These are phyloP conservation scores for Penicillium manginii DNA, from an alignment of 495 filamentous ascomycete species.

Conservation along the genomic window DNA sequence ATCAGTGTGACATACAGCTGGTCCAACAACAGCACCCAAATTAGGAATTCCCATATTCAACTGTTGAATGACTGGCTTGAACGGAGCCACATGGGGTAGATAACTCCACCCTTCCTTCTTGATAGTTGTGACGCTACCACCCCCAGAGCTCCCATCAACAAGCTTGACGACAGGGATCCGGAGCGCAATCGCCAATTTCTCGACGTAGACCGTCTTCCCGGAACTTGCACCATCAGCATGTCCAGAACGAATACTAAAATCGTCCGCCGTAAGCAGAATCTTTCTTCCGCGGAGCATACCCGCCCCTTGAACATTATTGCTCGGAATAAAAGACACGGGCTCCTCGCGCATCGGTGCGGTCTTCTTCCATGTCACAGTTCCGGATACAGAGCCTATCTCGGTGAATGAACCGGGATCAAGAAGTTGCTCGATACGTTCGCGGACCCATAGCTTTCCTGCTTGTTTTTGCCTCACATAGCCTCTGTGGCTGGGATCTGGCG, in stretches of 20 bases:
- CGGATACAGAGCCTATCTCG: conserved; percentile 62
- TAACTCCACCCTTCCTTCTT: conserved; percentile 58
- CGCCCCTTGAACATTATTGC: conserved; percentile 58
- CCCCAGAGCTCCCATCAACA: conserved; percentile 64
- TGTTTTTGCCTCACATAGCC: conserved; percentile 64
- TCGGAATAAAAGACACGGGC: conserved; percentile 52
- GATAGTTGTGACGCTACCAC: conserved; percentile 65
- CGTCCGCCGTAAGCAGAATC: conserved; percentile 63
- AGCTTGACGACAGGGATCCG: conserved; percentile 64
- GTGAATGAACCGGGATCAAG: conserved; percentile 57
- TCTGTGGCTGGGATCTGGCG: conserved; percentile 53
- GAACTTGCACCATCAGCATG: conserved; percentile 63
- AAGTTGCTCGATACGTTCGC: conserved; percentile 59
- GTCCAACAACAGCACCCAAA: conserved; percentile 63
- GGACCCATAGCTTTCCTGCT: conserved; percentile 68
- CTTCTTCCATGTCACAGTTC: conserved; percentile 61
- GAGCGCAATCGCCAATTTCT: conserved; percentile 54
- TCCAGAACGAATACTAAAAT: conserved; percentile 65
- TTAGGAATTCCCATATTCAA: conserved; percentile 67
- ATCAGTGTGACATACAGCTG: conserved; percentile 44
- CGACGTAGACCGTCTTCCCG: conserved; percentile 63
- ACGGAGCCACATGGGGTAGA: conserved; percentile 55
- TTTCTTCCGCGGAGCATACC: conserved; percentile 55
- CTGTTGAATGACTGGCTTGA: conserved; percentile 54
- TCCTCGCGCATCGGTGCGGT: conserved; percentile 51